Evolutionary conservation across 371 early-diverging fungal species (phyloP).

Genomic region (Apophysomyces elegans): DNA sequence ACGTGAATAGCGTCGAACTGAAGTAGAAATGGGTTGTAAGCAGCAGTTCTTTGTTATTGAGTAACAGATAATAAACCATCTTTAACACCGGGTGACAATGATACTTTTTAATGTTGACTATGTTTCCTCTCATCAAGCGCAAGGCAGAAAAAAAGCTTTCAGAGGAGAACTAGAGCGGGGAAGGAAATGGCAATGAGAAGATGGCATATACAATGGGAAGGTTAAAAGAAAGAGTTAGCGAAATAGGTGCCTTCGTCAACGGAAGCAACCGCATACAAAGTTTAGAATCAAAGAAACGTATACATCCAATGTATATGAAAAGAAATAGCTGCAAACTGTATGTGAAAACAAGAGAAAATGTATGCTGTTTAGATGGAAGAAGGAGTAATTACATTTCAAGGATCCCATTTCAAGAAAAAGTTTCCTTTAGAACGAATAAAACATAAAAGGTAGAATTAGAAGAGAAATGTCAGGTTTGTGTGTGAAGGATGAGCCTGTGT

Average conservation of each 20-base stretch:
- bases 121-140: slow-evolving; percentile 4
- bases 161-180: slow-evolving; percentile 7
- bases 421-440: slow-evolving; percentile 7
- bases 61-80: too few relatives aligned
- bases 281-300: not conserved
- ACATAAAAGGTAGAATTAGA: not conserved
- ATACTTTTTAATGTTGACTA: not conserved
- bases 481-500: slow-evolving; percentile 1
- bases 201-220: slow-evolving; percentile 2
- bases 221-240: not conserved
- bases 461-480: not conserved
- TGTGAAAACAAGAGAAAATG: slow-evolving; percentile 3
- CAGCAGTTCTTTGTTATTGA: too few relatives aligned
- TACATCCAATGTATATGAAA: slow-evolving; percentile 9
- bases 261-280: slow-evolving; percentile 8
- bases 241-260: slow-evolving; percentile 5
- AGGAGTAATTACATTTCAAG: slow-evolving; percentile 11
- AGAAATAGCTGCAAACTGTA: not conserved
- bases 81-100: not conserved
- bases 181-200: not conserved
- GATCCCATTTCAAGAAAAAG: not conserved
- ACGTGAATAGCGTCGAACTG: too few relatives aligned
- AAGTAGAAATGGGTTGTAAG: too few relatives aligned
- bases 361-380: slow-evolving; percentile 2
- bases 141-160: slow-evolving; percentile 13